These are phyloP conservation scores for Yarrowia sp. DNA, from an alignment of 805 yeast species.

Conservation along the genomic window DNA sequence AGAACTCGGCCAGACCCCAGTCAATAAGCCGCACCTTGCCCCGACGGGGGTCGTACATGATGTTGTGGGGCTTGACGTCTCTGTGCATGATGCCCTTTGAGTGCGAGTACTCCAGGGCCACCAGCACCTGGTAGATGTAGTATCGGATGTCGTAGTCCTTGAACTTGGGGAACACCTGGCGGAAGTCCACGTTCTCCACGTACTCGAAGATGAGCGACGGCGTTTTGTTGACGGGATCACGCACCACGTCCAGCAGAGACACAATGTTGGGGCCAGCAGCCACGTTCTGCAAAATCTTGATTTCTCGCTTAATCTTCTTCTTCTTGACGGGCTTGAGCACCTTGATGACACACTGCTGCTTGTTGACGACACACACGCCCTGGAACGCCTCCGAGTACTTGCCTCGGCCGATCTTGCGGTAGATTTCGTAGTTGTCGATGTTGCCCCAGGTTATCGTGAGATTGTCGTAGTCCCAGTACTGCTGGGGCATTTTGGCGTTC, in stretches of 20 bases:
- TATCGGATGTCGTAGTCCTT: constrained; percentile 75
- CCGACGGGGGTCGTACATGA: constrained; percentile 82
- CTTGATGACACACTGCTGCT: constrained; percentile 79
- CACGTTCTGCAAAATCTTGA: constrained; percentile 83
- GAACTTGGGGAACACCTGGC: constrained; percentile 83
- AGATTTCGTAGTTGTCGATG: constrained; percentile 84
- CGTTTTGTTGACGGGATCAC: constrained; percentile 77
- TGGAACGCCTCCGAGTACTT: constrained; percentile 93
- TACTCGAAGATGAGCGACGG: constrained; percentile 90
- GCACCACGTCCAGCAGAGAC: constrained; percentile 78
- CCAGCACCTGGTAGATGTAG: constrained; percentile 82
- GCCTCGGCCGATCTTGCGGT: constrained; percentile 87
- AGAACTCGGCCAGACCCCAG: constrained; percentile 95
- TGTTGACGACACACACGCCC: constrained; percentile 68
- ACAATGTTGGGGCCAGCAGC: constrained; percentile 85
- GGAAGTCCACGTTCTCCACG: constrained; percentile 83
- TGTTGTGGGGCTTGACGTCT: constrained; percentile 93
- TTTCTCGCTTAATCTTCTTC: constrained; percentile 90
- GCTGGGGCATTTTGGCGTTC: constrained; percentile 73
- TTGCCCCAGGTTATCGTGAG: constrained; percentile 75
- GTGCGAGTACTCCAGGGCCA: constrained; percentile 86
- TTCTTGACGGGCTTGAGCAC: constrained; percentile 92
- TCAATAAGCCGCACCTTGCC: constrained; percentile 76
- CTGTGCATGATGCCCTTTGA: constrained; percentile 95
- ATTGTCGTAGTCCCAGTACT: constrained; percentile 78